Conservation (phyloP, 2,329 filamentous ascomycete species). For the Trichoderma atroviride region DNA sequence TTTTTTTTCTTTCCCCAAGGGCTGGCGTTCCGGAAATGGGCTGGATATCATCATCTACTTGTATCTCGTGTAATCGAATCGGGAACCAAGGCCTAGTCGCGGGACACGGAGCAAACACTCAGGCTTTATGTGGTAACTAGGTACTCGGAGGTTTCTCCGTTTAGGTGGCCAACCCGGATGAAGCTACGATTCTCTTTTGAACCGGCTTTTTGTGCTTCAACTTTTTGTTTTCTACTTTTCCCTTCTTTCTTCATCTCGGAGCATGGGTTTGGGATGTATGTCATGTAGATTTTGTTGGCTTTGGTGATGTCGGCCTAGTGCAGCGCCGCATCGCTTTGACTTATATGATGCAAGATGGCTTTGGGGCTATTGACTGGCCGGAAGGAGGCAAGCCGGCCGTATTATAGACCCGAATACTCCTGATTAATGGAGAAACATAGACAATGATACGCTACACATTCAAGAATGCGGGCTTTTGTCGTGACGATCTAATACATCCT, state of each 20-base stretch:
- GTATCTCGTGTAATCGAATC: not conserved
- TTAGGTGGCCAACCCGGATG: not conserved
- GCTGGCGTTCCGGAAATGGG: conserved; percentile 24
- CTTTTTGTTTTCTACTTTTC: not conserved
- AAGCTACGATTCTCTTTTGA: not conserved
- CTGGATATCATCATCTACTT: conserved; percentile 9
- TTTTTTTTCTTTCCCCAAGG: not conserved
- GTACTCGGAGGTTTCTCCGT: not conserved
- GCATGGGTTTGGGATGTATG: conserved; percentile 11
- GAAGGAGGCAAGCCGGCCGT: not conserved
- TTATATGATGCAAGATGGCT: conserved; percentile 9
- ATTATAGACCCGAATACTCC: not conserved
- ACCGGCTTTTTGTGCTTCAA: not conserved
- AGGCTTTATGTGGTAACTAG: not conserved
- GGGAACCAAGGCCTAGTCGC: not conserved
- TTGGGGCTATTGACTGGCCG: not conserved
- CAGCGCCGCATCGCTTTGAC: conserved; percentile 17
- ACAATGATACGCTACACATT: not conserved
- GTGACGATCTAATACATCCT: not conserved
- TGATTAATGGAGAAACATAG: not conserved
- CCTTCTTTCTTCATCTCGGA: not conserved
- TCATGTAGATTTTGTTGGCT: conserved; percentile 16
- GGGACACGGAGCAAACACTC: not conserved
- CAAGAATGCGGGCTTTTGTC: not conserved
- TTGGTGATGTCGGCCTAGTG: conserved; percentile 24